Conservation (phyloP, 805 yeast genomes). For the Metschnikowia vanudenii region DNA sequence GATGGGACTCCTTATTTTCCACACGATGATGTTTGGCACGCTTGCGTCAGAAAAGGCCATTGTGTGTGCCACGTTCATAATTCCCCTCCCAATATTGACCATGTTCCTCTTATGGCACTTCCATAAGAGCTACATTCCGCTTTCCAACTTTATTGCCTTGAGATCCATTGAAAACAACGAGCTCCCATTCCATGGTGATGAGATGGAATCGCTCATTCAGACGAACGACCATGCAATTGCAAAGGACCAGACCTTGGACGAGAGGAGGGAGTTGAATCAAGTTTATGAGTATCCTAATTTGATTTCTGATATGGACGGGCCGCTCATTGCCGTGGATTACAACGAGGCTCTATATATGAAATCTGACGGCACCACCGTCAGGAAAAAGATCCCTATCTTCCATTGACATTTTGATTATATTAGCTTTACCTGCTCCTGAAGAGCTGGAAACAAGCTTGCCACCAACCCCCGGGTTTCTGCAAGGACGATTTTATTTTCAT, state of each 20-base stretch:
- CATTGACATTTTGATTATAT: constrained; percentile 9
- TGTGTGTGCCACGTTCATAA: constrained; percentile 63
- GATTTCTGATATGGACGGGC: constrained; percentile 73
- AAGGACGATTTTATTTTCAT: constrained; percentile 4
- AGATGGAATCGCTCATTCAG: constrained; percentile 21
- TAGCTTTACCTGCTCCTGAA: constrained; percentile 5
- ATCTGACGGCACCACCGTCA: constrained; percentile 29
- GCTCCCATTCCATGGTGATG: constrained; percentile 21
- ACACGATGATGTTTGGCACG: constrained; percentile 90
- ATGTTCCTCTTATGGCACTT: constrained; percentile 72
- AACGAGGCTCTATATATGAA: constrained; percentile 32
- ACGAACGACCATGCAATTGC: constrained; percentile 8
- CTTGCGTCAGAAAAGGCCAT: constrained; percentile 80
- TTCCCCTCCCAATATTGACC: constrained; percentile 75
- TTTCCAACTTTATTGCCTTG: constrained; percentile 81
- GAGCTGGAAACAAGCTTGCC: background rate
- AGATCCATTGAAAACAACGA: constrained; percentile 65
- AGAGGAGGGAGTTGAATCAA: constrained; percentile 66
- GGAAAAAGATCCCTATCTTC: constrained; percentile 21
- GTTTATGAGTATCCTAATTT: constrained; percentile 78
- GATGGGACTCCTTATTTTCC: constrained; percentile 79
- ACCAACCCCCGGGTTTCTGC: background rate
- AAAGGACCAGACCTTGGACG: constrained; percentile 63
- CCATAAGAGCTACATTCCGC: constrained; percentile 75
- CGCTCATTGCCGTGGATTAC: constrained; percentile 73